phyloP scores from a whole-genome alignment of 2,329 filamentous ascomycete species.

The Ophiostoma sp. region DNA sequence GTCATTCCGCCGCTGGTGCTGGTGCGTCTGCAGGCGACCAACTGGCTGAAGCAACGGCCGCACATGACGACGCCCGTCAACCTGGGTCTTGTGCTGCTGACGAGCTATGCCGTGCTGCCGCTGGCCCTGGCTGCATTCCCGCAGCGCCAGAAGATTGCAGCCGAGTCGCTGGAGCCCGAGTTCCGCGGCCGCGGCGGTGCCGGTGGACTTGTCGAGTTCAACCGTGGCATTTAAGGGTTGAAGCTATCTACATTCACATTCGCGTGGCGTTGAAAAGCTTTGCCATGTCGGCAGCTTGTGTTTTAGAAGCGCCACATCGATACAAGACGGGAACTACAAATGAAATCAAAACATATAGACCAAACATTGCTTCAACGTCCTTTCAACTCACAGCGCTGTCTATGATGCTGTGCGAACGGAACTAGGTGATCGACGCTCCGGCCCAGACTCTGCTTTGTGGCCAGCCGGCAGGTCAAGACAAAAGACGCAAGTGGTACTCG shows the following conservation, averaged over 20 bases:
- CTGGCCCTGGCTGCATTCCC: slow-evolving; percentile 89
- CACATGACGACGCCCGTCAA: slow-evolving; percentile 77
- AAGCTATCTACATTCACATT: not conserved
- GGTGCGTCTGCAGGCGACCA: slow-evolving; percentile 74
- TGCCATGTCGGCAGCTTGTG: no score
- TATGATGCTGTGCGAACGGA: not conserved
- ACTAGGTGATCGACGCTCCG: not conserved
- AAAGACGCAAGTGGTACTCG: not conserved
- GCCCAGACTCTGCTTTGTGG: not conserved
- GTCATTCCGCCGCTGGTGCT: slow-evolving; percentile 84
- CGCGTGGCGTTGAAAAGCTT: no score
- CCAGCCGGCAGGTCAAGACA: not conserved
- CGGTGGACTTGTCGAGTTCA: slow-evolving; percentile 86
- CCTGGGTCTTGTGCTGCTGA: slow-evolving; percentile 77
- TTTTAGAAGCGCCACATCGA: no score
- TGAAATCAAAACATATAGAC: not conserved
- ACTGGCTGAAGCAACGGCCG: slow-evolving; percentile 75
- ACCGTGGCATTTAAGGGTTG: slow-evolving; percentile 70
- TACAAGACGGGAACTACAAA: no score
- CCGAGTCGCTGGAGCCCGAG: slow-evolving; percentile 72
- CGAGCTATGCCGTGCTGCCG: slow-evolving; percentile 82
- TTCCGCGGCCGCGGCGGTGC: slow-evolving; percentile 78
- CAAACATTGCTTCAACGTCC: not conserved
- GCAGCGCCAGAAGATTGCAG: slow-evolving; percentile 76
- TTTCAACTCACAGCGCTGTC: not conserved